Percentiles rank a stretch among this genome's conserved stretches.
These are phyloP conservation scores for Fusarium sp. DNA, from an alignment of 2,329 filamentous ascomycete genomes.

Conservation along the genomic window DNA sequence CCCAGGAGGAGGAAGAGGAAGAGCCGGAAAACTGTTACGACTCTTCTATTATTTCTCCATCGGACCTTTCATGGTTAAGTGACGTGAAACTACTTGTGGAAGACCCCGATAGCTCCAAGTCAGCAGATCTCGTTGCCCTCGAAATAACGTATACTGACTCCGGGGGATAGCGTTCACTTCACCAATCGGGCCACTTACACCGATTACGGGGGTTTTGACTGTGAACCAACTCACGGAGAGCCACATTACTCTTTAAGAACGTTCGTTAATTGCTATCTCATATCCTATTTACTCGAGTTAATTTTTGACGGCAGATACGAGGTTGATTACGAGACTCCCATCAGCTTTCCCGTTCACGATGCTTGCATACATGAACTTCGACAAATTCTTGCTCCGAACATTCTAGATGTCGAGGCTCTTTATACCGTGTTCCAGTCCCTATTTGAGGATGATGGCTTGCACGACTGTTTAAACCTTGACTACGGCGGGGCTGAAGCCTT, in stretches of 20 bases:
- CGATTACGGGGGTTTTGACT: not conserved
- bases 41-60: not conserved
- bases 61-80: not conserved
- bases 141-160: not conserved
- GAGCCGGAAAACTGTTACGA: not conserved
- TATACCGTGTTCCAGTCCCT: not conserved
- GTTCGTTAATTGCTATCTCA: not conserved
- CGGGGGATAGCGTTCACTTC: not conserved
- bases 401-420: not conserved
- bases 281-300: no score
- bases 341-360: not conserved
- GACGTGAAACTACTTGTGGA: not conserved
- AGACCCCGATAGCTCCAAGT: not conserved
- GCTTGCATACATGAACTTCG: not conserved
- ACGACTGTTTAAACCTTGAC: not conserved
- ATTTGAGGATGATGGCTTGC: no score
- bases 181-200: not conserved
- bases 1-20: not conserved
- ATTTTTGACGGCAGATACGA: not conserved
- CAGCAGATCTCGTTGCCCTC: not conserved
- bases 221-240: not conserved
- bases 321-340: not conserved
- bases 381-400: not conserved
- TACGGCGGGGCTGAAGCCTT: not conserved
- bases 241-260: not conserved